Evolutionary conservation across 176 grass and related monocot species (phyloP).

Genomic region (Carex littledalei): DNA sequence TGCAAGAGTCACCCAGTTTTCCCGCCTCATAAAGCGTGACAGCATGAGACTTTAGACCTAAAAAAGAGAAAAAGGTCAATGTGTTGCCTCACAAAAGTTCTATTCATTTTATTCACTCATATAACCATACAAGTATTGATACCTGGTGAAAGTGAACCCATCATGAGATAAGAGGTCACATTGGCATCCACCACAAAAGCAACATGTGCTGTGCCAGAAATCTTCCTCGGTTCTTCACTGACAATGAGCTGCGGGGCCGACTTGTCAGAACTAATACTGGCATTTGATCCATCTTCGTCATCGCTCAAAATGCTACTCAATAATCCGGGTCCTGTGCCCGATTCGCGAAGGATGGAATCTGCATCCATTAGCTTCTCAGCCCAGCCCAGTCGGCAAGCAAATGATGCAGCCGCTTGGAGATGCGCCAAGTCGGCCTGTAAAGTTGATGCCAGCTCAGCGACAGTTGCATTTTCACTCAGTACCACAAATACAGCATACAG

Average conservation of each 20-base stretch:
- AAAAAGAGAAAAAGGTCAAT: slow-evolving; percentile 29
- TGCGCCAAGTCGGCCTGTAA: slow-evolving; percentile 85
- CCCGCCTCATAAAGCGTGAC: slow-evolving; percentile 98
- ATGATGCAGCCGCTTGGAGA: slow-evolving; percentile 86
- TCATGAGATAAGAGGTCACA: slow-evolving; percentile 98
- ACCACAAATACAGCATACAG: slow-evolving; percentile 99
- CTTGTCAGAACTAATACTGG: slow-evolving; percentile 78
- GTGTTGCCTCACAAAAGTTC: too few relatives aligned
- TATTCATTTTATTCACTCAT: background rate
- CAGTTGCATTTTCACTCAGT: slow-evolving; percentile 88
- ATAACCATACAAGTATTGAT: slow-evolving; percentile 8
- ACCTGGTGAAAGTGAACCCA: slow-evolving; percentile 99
- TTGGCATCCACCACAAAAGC: slow-evolving; percentile 98
- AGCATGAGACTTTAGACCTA: slow-evolving; percentile 98
- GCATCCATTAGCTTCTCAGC: slow-evolving; percentile 82
- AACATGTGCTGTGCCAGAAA: slow-evolving; percentile 70
- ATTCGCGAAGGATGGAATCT: slow-evolving; percentile 53
- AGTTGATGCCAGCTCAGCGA: slow-evolving; percentile 91
- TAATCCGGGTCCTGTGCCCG: slow-evolving; percentile 32
- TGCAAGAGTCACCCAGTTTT: slow-evolving; percentile 91
- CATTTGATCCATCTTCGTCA: slow-evolving; percentile 92
- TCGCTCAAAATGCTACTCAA: slow-evolving; percentile 77
- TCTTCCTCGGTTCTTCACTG: slow-evolving; percentile 50
- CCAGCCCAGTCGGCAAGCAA: slow-evolving; percentile 90
- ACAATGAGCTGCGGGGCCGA: slow-evolving; percentile 44